Percentiles rank a stretch among this genome's conserved stretches.
Evolutionary conservation across 2,329 filamentous ascomycete species (phyloP).

Genomic region (Cladosporium sp.): DNA sequence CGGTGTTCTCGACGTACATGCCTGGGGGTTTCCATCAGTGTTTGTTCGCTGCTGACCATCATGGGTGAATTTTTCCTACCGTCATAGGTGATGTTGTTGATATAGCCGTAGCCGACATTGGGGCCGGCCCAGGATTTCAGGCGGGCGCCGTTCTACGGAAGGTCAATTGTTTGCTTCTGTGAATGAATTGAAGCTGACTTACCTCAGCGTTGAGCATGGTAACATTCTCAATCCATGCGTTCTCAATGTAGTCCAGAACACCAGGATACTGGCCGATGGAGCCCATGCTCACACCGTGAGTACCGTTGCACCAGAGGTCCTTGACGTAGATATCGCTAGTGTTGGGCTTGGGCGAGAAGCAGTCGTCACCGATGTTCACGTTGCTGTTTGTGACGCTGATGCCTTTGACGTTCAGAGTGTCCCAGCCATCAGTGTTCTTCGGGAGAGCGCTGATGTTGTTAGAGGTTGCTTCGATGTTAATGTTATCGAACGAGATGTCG

Average conservation of each 20-base stretch:
- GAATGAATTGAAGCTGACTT: constrained; percentile 9
- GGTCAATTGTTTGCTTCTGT: constrained; percentile 36
- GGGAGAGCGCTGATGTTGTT: constrained; percentile 41
- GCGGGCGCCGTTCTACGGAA: constrained; percentile 39
- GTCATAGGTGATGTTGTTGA: constrained; percentile 57
- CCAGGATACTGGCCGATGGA: constrained; percentile 47
- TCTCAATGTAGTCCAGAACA: constrained; percentile 45
- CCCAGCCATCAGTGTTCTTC: constrained; percentile 59
- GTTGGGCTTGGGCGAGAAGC: constrained; percentile 55
- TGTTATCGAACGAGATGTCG: constrained; percentile 49
- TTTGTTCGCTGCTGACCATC: too few species aligned
- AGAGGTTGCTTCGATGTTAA: constrained; percentile 51
- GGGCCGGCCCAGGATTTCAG: constrained; percentile 57
- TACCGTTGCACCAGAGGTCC: constrained; percentile 48
- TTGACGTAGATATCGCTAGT: constrained; percentile 51
- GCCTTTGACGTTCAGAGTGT: constrained; percentile 52
- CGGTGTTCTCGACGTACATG: constrained; percentile 49
- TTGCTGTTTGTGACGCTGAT: constrained; percentile 37
- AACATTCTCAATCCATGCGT: constrained; percentile 44
- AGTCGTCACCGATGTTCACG: constrained; percentile 46
- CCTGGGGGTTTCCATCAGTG: not conserved
- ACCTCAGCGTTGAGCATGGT: constrained; percentile 37
- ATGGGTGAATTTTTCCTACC: constrained; percentile 27
- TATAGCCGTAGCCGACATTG: constrained; percentile 53
- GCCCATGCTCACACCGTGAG: constrained; percentile 46